Evolutionary conservation across 768 basidiomycete genomes (phyloP).

Genomic region (Rhodosporidiobolus sp.): DNA sequence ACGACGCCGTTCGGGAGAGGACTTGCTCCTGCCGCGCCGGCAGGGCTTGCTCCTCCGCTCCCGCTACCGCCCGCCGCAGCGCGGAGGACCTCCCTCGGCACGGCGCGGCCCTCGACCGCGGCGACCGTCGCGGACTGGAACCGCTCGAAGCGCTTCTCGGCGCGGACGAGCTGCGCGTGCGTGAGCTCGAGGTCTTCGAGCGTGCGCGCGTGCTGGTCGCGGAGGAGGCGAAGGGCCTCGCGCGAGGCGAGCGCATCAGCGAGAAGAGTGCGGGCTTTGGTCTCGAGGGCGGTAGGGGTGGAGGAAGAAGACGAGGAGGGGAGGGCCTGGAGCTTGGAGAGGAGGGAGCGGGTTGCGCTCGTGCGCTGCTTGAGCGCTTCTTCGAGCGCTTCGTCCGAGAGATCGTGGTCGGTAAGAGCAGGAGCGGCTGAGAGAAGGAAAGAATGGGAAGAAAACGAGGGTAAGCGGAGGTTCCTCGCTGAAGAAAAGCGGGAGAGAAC

Average conservation of each 20-base stretch:
- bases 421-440: conserved; percentile 1
- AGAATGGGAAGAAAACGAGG: neutral
- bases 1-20: neutral
- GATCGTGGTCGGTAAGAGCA: conserved; percentile 5
- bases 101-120: conserved; percentile 33
- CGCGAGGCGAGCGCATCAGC: conserved; percentile 28
- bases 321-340: conserved; percentile 19
- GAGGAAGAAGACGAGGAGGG: conserved; percentile 5
- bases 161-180: conserved; percentile 34
- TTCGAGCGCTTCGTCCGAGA: conserved; percentile 28
- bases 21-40: neutral
- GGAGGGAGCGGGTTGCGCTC: conserved; percentile 22
- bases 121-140: conserved; percentile 40
- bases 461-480: neutral
- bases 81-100: neutral
- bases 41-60: neutral
- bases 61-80: neutral
- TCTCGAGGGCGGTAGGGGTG: conserved; percentile 7
- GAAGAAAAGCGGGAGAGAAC: neutral
- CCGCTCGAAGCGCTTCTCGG: conserved; percentile 45
- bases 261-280: conserved; percentile 12
- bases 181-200: conserved; percentile 38
- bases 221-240: conserved; percentile 39
- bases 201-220: conserved; percentile 35
- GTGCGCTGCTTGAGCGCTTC: conserved; percentile 27